Percentiles rank a stretch among this genome's conserved stretches.
Conservation (phyloP, 140 eudicot genomes). For the Ambrosia hybrid region DNA sequence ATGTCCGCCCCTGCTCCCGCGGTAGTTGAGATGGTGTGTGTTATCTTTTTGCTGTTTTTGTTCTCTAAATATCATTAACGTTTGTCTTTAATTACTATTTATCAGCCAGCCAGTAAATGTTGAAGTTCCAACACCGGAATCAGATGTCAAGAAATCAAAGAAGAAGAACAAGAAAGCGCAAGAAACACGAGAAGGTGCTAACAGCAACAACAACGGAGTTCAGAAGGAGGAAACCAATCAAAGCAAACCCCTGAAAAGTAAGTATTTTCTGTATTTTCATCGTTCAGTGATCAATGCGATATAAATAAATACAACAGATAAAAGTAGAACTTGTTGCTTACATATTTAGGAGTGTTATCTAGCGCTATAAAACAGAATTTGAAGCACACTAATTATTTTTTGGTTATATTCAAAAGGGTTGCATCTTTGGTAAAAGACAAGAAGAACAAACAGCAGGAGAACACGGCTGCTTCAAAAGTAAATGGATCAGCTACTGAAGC, state of each 20-base stretch:
- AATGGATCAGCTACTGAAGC: conserved; percentile 32
- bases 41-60: background rate
- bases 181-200: conserved; percentile 33
- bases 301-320: background rate
- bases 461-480: conserved; percentile 22
- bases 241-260: conserved; percentile 46
- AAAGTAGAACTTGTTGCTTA: conserved; percentile 8
- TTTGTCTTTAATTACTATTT: conserved; percentile 28
- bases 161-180: conserved; percentile 59
- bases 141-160: conserved; percentile 45
- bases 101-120: conserved; percentile 34
- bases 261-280: conserved; percentile 5
- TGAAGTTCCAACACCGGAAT: conserved; percentile 25
- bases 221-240: conserved; percentile 27
- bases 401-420: conserved; percentile 24
- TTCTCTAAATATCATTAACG: background rate
- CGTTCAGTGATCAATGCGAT: too few relatives aligned
- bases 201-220: conserved; percentile 8
- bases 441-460: conserved; percentile 52
- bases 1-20: too few relatives aligned
- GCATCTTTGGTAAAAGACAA: conserved; percentile 40
- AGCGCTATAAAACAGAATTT: background rate
- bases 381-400: background rate
- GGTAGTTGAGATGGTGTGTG: too few relatives aligned
- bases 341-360: background rate